A percentile compares a stretch with the other conserved stretches of the same genome.
Evolutionary conservation across 164 flowering plant genomes (phyloP).

Genomic region (Litsea cubeba): DNA sequence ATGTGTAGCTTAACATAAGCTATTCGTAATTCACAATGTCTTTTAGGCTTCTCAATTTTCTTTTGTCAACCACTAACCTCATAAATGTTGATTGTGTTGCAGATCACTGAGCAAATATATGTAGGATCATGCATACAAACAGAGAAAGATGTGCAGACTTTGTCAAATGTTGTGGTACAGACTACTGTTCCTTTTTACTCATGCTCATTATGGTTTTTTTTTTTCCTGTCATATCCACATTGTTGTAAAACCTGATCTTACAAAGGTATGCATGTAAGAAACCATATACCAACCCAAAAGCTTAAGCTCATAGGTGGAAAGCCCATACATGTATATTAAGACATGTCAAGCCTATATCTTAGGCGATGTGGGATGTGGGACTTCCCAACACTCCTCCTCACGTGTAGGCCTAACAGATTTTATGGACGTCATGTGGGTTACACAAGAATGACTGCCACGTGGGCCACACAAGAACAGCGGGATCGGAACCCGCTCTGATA

Average conservation of each 20-base stretch:
- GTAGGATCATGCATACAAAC: constrained; percentile 91
- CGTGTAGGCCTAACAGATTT: no score
- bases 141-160: constrained; percentile 61
- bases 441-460: no score
- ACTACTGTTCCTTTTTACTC: neutral
- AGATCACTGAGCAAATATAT: constrained; percentile 93
- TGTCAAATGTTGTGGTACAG: constrained; percentile 40
- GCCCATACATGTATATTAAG: no score
- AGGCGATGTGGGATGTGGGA: no score
- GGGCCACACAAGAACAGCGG: no score
- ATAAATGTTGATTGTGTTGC: constrained; percentile 16
- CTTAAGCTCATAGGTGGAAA: no score
- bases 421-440: no score
- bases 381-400: no score
- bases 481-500: no score
- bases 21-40: neutral
- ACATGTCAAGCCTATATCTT: no score
- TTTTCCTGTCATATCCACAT: neutral
- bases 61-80: neutral
- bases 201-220: neutral
- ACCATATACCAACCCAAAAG: no score
- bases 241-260: neutral
- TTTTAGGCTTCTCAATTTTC: neutral
- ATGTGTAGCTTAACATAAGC: neutral
- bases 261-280: neutral